phyloP scores from a whole-genome alignment of 345 rosid genomes.

The Melaleuca alternifolia region DNA sequence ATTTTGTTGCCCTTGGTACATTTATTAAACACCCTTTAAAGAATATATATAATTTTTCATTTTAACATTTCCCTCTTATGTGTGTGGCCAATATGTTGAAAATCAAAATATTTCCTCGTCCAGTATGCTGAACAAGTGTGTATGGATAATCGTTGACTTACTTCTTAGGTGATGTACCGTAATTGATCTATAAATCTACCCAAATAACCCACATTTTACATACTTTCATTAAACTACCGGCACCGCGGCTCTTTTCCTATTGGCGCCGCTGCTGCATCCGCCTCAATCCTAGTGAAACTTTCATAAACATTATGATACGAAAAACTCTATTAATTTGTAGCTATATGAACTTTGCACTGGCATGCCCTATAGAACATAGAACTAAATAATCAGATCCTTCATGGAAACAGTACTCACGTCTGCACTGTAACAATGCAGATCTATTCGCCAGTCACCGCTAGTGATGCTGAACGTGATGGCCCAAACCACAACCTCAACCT shows the following conservation, averaged over 20 bases:
- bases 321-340: not conserved
- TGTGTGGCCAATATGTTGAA: not conserved
- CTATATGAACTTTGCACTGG: not conserved
- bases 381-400: not conserved
- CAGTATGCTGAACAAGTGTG: too few relatives aligned
- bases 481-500: too few relatives aligned
- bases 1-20: not conserved
- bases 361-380: not conserved
- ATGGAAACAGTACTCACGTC: not conserved
- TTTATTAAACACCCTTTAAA: not conserved
- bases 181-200: too few relatives aligned
- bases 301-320: not conserved
- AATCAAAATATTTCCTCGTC: not conserved
- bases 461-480: too few relatives aligned
- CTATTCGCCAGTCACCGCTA: not conserved
- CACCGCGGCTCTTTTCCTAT: accelerated
- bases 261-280: too few relatives aligned
- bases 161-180: not conserved
- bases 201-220: too few relatives aligned
- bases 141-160: too few relatives aligned
- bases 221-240: too few relatives aligned
- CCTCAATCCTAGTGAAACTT: not conserved
- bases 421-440: not conserved
- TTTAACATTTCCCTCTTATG: too few relatives aligned
- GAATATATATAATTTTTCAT: not conserved